Evolutionary conservation across 2,329 filamentous ascomycete genomes (phyloP).

Genomic region (Truncatella angustata): DNA sequence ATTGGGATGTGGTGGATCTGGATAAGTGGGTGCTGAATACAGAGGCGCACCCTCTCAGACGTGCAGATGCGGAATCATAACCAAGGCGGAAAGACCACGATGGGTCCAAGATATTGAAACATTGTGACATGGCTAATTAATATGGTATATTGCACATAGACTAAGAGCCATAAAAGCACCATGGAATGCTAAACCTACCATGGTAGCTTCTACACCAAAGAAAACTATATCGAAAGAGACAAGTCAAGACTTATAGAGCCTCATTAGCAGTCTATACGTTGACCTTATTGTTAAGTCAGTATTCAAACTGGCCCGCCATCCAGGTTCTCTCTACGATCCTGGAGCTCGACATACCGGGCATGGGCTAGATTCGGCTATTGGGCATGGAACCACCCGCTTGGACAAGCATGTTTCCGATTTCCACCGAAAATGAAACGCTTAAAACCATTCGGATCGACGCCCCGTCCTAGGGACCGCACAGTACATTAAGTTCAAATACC

Average conservation of each 20-base stretch:
- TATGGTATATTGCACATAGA: not conserved
- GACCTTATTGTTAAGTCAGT: too few relatives aligned
- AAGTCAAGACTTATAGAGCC: not conserved
- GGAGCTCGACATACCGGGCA: not conserved
- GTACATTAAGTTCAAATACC: not conserved
- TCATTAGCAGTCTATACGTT: too few relatives aligned
- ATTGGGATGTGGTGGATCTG: slow-evolving; percentile 56
- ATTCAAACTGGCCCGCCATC: too few relatives aligned
- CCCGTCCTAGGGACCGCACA: not conserved
- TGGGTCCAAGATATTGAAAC: not conserved
- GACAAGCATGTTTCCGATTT: slow-evolving; percentile 4
- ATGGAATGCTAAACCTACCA: too few relatives aligned
- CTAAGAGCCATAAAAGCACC: not conserved
- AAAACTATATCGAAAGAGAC: too few relatives aligned
- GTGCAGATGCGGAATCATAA: slow-evolving; percentile 25
- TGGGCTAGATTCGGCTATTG: not conserved
- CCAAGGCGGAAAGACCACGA: not conserved
- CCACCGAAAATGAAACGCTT: slow-evolving; percentile 6
- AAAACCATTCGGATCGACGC: slow-evolving; percentile 3
- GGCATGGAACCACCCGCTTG: not conserved
- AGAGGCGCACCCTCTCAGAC: slow-evolving; percentile 50
- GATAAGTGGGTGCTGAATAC: slow-evolving; percentile 63
- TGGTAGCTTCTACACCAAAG: not conserved
- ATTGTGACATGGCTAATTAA: not conserved
- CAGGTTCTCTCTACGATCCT: not conserved